These are phyloP conservation scores for Abrus pulchellus DNA, from an alignment of 306 rosid genomes.

Conservation along the genomic window DNA sequence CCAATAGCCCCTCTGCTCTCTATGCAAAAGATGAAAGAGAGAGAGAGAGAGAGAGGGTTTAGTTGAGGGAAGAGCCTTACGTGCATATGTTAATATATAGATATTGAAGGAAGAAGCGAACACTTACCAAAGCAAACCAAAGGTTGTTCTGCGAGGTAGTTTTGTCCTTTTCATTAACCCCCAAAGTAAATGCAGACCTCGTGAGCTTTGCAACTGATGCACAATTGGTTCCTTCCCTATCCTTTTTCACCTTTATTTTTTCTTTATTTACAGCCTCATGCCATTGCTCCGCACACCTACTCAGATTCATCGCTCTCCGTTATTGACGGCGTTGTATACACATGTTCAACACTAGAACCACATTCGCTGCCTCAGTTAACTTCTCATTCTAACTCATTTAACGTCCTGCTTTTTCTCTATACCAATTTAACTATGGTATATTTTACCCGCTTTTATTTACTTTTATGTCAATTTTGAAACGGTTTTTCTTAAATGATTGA, in stretches of 20 bases:
- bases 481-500: too few species aligned
- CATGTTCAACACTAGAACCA: background rate
- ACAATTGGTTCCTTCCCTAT: background rate
- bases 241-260: background rate
- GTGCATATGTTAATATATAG: background rate
- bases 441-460: background rate
- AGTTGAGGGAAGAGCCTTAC: conserved; percentile 37
- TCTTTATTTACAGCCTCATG: conserved; percentile 17
- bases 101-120: background rate
- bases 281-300: background rate
- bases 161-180: background rate
- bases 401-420: background rate
- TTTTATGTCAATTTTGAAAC: background rate
- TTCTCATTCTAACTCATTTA: background rate
- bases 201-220: conserved; percentile 3
- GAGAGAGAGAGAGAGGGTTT: background rate
- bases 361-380: background rate
- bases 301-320: background rate
- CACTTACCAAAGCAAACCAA: background rate
- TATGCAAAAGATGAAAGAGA: background rate
- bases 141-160: background rate
- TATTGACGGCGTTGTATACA: conserved; percentile 31
- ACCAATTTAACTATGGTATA: too few species aligned
- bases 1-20: background rate
- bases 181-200: conserved; percentile 32